phyloP scores from a whole-genome alignment of 129 eudicot genomes.

The Arctium minus region DNA sequence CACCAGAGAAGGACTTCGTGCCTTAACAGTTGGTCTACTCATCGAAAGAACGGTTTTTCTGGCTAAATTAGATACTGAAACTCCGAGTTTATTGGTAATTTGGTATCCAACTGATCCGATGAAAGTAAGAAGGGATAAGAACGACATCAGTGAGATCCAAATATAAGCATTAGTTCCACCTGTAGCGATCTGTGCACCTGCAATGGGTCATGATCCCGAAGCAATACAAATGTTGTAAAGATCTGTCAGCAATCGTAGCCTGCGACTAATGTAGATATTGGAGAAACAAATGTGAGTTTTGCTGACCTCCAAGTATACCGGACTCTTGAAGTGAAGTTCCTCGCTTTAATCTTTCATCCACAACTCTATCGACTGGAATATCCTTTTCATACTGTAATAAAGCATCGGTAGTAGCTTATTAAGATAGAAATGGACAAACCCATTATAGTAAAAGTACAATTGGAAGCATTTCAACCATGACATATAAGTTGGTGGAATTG shows the following conservation, averaged over 20 bases:
- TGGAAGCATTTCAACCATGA: not conserved
- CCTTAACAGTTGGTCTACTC: not conserved
- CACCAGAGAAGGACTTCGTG: not conserved
- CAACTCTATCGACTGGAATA: slow-evolving; percentile 34
- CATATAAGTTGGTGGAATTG: not conserved
- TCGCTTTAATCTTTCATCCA: slow-evolving; percentile 21
- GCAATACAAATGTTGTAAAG: not conserved
- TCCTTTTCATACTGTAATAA: slow-evolving; percentile 18
- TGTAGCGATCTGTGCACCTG: slow-evolving; percentile 5
- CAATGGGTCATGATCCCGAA: not conserved
- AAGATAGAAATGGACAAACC: not conserved
- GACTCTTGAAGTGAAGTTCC: slow-evolving; percentile 15
- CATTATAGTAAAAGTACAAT: slow-evolving; percentile 2
- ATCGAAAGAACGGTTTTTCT: not conserved
- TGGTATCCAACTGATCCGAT: not conserved
- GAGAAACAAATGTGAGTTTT: not conserved
- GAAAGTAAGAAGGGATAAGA: not conserved
- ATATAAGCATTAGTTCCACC: not conserved
- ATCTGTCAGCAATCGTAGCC: not conserved
- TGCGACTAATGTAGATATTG: not conserved
- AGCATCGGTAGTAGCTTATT: not conserved
- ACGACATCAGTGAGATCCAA: not conserved
- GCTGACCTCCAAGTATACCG: not conserved
- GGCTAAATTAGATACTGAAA: slow-evolving; percentile 8
- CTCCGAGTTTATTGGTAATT: not conserved